phyloP scores from a whole-genome alignment of 805 yeast genomes.

The Saturnispora serradocipensis region DNA sequence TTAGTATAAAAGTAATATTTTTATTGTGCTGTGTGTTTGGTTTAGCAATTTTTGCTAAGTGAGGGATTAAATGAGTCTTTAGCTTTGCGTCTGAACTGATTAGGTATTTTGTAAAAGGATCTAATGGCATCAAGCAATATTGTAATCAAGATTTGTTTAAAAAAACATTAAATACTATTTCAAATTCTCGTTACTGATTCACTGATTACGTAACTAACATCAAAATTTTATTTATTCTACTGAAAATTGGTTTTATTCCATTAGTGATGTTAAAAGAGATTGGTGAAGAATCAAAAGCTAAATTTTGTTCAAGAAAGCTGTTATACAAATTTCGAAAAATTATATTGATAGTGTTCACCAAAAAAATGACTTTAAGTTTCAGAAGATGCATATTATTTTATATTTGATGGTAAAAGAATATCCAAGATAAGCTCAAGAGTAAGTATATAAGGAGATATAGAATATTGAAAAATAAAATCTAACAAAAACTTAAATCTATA shows the following conservation, averaged over 20 bases:
- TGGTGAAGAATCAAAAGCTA: too few species aligned
- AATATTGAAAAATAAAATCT: not conserved
- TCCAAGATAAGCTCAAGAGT: not conserved
- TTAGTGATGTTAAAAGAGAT: too few species aligned
- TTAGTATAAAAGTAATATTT: not conserved
- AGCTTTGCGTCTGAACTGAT: not conserved
- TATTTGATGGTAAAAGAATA: too few species aligned
- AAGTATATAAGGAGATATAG: not conserved
- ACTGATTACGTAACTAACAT: not conserved
- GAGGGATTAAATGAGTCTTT: not conserved
- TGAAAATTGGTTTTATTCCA: too few species aligned
- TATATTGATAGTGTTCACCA: too few species aligned
- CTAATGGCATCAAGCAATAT: not conserved
- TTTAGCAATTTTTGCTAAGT: not conserved
- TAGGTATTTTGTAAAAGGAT: not conserved
- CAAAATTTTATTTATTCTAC: not conserved
- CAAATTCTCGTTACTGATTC: not conserved
- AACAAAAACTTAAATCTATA: not conserved
- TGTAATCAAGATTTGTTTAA: not conserved
- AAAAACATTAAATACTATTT: not conserved
- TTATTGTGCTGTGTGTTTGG: conserved; percentile 4
- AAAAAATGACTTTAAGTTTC: too few species aligned
- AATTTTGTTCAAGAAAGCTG: too few species aligned
- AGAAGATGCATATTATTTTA: too few species aligned
- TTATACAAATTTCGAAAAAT: too few species aligned